Evolutionary conservation across 768 basidiomycete species (phyloP), one percentile per base, ranked within the genome.

Genomic region (Trametes meyenii): DNA sequence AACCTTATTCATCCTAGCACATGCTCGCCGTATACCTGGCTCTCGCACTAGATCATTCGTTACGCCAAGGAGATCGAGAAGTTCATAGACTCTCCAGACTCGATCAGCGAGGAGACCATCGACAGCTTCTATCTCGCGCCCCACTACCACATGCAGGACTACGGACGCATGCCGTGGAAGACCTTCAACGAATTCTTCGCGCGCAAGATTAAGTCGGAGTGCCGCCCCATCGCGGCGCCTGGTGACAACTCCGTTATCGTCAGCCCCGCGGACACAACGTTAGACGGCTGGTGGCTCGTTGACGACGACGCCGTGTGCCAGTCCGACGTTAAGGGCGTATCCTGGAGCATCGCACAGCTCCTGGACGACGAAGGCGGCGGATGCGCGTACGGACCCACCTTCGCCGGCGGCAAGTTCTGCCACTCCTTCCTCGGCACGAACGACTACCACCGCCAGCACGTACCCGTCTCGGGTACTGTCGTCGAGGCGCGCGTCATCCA

Each of bases 371-470:
- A 33, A 43, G 23, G 7, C 1, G 13, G 24, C 44, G 42, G 42
- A 14, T 24, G 38, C n/a, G 16, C 42, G 26, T 36, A 45, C 53
- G 64, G 55, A 36, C 38, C 56, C 19, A 24, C 21, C 24, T 67
- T 67, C 43, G 58, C 61, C 1, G 64, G 64, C 35, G 64, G 64
- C 38, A 45, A 43, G 38, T 67, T 65, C 56, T 55, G 53, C n/a
- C 67, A 67, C 59, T 54, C 64, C 13, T 63, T 67, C 61, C 67
- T 67, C 21, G 49, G 51, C 49, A 44, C 64, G 45, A 44, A 40
- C 39, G 64, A 67, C 62, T 67, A 67, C 62, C 67, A 67, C 55
- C 64, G 67, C 36, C 64, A 65, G 62, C 67, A 67, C 58, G 67
- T 64, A 33, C 67, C 67, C 23, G 61, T 67, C 19, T 36, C 58